These are phyloP conservation scores for Zygosaccharomyces sapae DNA, from an alignment of 1,139 yeast genomes.

Conservation along the genomic window DNA sequence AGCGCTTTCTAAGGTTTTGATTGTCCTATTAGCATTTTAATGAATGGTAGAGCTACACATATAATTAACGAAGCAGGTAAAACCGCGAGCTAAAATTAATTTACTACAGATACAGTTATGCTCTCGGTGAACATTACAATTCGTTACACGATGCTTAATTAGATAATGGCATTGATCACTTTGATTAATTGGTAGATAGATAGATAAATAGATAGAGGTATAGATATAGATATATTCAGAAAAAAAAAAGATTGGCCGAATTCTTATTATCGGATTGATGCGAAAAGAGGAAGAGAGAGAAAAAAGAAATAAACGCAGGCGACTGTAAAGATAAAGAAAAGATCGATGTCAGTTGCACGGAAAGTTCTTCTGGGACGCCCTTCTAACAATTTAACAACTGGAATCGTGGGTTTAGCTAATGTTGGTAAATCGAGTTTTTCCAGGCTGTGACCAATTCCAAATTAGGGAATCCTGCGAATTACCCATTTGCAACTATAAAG, in stretches of 20 bases:
- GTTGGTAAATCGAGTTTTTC: conserved; percentile 71
- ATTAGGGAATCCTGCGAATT: conserved; percentile 73
- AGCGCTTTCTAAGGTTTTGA: conserved; percentile 64
- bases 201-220: neutral
- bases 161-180: too few relatives aligned
- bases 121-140: conserved; percentile 93
- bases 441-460: conserved; percentile 68
- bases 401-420: conserved; percentile 71
- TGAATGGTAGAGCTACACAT: conserved; percentile 68
- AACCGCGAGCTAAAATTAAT: conserved; percentile 62
- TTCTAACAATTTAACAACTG: conserved; percentile 36
- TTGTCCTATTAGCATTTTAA: conserved; percentile 69
- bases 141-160: conserved; percentile 54
- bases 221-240: neutral
- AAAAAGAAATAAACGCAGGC: conserved; percentile 2
- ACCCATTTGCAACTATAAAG: conserved; percentile 75
- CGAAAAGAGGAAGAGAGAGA: neutral
- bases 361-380: conserved; percentile 28
- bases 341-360: conserved; percentile 8
- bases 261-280: neutral
- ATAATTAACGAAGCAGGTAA: conserved; percentile 52
- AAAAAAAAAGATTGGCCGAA: neutral
- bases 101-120: conserved; percentile 79
- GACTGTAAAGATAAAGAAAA: neutral
- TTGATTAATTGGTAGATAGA: neutral